Evolutionary conservation across 2,329 filamentous ascomycete genomes (phyloP), one percentile per base, ranked within the genome.

Genomic region (Aureobasidium sp.): DNA sequence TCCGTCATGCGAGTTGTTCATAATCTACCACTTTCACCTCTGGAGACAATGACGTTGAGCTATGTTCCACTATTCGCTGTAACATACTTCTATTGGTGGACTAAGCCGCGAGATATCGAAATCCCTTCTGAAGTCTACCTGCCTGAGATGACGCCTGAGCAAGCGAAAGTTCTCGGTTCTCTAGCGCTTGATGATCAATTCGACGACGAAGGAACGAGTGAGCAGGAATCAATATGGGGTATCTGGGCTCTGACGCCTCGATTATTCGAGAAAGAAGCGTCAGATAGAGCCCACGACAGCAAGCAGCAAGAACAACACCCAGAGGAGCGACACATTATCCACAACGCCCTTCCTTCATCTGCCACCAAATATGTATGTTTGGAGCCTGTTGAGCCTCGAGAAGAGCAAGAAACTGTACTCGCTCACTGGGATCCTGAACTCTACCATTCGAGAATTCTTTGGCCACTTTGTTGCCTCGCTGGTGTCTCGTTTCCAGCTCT

Each of bases 51-150:
- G 68, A 71, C 72, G 6, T 66, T 75, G 11, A 71, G 71, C 37
- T 74, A 74, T 57, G 69, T 75, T n/a, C 69, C 72, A 27, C 66
- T 72, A 21, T 70, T 74, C 61, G 68, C 69, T 1, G 64, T 70
- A 9, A 73, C 72, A 4, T 73, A 73, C 59, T 69, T 69, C 59
- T 71, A 70, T 50, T 75, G 74, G 73, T 72, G 71, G 67, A 61
- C 70, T 54, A 75, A 75, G 57, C 74, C 73, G 1, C 71, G 71
- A 54, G 72, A 75, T 63, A 70, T 76, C 16, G 65, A 68, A 61
- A 71, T 69, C 14, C 68, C 73, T 8, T 68, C 69, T 1, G 59
- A 70, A 29, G 65, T 72, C 36, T 62, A 69, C 21, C 66, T 73
- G 7, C 71, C 69, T n/a, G 37, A 62, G 1, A 70, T 73, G 69